These are phyloP conservation scores for Gaeumannomyces sp. DNA, from an alignment of 2,329 filamentous ascomycete species.

Conservation along the genomic window DNA sequence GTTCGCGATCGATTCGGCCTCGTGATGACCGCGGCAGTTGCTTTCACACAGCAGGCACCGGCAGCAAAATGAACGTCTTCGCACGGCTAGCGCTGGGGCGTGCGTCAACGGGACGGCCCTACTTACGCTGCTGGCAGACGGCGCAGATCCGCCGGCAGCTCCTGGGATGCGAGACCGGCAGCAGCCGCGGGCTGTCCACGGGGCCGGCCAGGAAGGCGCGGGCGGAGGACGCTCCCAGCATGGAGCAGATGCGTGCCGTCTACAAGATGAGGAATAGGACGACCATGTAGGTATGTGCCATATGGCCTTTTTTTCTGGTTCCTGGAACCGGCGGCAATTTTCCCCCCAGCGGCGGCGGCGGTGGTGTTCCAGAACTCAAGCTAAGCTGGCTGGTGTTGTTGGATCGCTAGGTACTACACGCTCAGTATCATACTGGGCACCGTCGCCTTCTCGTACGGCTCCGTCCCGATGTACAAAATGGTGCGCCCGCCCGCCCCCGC, in stretches of 20 bases:
- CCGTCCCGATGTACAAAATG: slow-evolving; percentile 85
- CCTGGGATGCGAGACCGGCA: slow-evolving; percentile 14
- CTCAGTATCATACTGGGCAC: slow-evolving; percentile 74
- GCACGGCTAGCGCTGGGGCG: not conserved
- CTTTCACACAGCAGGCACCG: not conserved
- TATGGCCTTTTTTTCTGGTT: no score
- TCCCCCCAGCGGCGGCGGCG: no score
- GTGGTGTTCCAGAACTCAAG: not conserved
- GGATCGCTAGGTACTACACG: slow-evolving; percentile 52
- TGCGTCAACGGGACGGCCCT: not conserved
- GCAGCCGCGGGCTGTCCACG: slow-evolving; percentile 20
- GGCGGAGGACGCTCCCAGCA: slow-evolving; percentile 36
- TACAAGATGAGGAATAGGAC: slow-evolving; percentile 65
- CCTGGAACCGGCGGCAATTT: not conserved
- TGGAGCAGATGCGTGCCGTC: slow-evolving; percentile 58
- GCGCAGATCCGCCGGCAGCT: slow-evolving; percentile 8
- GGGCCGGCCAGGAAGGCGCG: slow-evolving; percentile 22
- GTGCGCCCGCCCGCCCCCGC: slow-evolving; percentile 32
- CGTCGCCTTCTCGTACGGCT: slow-evolving; percentile 74
- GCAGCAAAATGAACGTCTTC: not conserved
- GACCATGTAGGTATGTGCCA: slow-evolving; percentile 43
- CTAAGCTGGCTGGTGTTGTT: not conserved
- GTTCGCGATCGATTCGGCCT: no score
- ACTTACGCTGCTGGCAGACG: not conserved
- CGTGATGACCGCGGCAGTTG: not conserved